These are phyloP conservation scores for Stemphylium beticola DNA, from an alignment of 2,329 filamentous ascomycete species.

Conservation along the genomic window DNA sequence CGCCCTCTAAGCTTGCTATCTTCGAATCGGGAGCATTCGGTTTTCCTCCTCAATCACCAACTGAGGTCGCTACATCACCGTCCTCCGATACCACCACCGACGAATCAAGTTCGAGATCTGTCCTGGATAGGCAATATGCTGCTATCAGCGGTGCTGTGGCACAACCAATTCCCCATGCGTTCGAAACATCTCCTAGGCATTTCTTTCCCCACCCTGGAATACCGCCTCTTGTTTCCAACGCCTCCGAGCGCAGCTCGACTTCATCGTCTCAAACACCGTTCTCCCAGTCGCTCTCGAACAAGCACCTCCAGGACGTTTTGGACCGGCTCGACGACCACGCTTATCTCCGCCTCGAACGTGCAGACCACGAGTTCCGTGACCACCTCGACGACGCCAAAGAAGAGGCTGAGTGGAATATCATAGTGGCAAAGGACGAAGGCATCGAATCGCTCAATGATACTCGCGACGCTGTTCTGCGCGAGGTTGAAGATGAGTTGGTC, in stretches of 20 bases:
- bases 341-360: neutral
- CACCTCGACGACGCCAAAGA: neutral
- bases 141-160: neutral
- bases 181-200: neutral
- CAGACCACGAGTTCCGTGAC: neutral
- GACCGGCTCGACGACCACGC: neutral
- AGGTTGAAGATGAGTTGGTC: neutral
- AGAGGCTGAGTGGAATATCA: neutral
- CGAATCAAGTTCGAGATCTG: neutral
- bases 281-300: neutral
- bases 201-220: neutral
- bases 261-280: neutral
- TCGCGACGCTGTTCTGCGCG: neutral
- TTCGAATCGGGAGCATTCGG: neutral
- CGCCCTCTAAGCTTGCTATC: neutral
- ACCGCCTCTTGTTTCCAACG: neutral
- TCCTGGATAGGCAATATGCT: neutral
- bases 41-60: neutral
- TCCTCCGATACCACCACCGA: neutral
- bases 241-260: neutral
- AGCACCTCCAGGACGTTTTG: neutral
- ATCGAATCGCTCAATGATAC: neutral
- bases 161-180: neutral
- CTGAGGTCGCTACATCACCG: neutral
- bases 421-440: neutral